Evolutionary conservation across 1,139 yeast species (phyloP), one percentile per base, ranked within the genome.

Genomic region (Taiozyma sp.): DNA sequence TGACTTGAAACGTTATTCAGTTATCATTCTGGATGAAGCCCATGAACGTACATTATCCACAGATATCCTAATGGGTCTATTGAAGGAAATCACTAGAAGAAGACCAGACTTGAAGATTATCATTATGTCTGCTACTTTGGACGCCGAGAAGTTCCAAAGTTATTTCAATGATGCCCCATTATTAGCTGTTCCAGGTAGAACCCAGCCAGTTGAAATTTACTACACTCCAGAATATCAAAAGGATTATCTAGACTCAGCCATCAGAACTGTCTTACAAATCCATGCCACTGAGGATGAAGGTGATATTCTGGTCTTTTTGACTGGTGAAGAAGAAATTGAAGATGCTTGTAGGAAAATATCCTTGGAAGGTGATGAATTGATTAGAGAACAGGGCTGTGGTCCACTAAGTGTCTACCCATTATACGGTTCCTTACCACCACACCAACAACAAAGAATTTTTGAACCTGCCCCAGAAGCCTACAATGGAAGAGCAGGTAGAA

Each of bases 241-340:
- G 59, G 98, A 93, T 66, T 93, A 93, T 65, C 73, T 93, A 62
- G 98, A 91, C 66, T 88, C 97, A 39, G 96, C 99, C 1, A 88
- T 93, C 53, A 76, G 97, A 58, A 93, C 98, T 0, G 99, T 91
- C 14, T 74, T 93, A 58, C 98, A 93, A 68, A 93, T 93, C 58
- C 99, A 93, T 69, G 96, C 97, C 34, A 88, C 97, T 22, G 98
- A 93, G 67, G 96, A 85, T 43, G 90, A 83, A 53, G 99, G 99
- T 53, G 99, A 93, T 69, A 83, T 93, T 50, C 72, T 93, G 46
- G 68, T 93, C 52, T 93, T 93, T 64, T 75, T 93, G 59, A 93
- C 98, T 0, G 99, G 99, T 76, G 98, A 93, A 70, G 99, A 93
- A 65, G 99, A 93, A 70, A 93, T 93, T 68, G 99, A 93, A 72